Percentiles rank a stretch among this genome's conserved stretches.
These are phyloP conservation scores for Diplodia scrobiculata DNA, from an alignment of 2,329 filamentous ascomycete genomes.

Conservation along the genomic window DNA sequence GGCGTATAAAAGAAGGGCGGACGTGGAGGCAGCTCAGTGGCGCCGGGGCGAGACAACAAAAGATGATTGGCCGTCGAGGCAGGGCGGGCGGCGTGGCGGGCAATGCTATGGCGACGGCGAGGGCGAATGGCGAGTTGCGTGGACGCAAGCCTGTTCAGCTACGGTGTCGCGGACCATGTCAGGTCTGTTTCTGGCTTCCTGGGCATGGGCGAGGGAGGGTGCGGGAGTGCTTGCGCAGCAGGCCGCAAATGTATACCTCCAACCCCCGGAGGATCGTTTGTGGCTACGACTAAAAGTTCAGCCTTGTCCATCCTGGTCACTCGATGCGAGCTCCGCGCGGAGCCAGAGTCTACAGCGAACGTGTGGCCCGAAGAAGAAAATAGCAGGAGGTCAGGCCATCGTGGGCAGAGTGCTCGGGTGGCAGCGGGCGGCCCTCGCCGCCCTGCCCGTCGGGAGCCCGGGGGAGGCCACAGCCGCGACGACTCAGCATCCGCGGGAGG, in stretches of 20 bases:
- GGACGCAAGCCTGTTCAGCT: conserved; percentile 12
- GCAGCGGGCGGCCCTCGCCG: conserved; percentile 23
- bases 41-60: conserved; percentile 9
- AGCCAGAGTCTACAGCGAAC: neutral
- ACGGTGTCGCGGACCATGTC: conserved; percentile 22
- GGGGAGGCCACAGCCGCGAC: conserved; percentile 12
- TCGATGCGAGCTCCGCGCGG: conserved; percentile 13
- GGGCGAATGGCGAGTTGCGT: neutral
- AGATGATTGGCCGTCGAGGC: neutral
- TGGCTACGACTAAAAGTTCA: conserved; percentile 1
- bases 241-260: conserved; percentile 9
- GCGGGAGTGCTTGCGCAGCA: neutral
- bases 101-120: neutral
- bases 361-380: conserved; percentile 9
- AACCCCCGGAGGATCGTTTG: neutral
- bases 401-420: conserved; percentile 20
- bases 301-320: conserved; percentile 8
- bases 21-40: conserved; percentile 18
- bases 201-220: conserved; percentile 8
- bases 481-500: neutral
- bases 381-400: conserved; percentile 26
- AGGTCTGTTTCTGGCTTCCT: conserved; percentile 16
- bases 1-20: conserved; percentile 12
- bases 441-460: conserved; percentile 8
- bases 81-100: neutral